Conservation (phyloP, 108 stramenopile species). For the Nitzschia sp. region DNA sequence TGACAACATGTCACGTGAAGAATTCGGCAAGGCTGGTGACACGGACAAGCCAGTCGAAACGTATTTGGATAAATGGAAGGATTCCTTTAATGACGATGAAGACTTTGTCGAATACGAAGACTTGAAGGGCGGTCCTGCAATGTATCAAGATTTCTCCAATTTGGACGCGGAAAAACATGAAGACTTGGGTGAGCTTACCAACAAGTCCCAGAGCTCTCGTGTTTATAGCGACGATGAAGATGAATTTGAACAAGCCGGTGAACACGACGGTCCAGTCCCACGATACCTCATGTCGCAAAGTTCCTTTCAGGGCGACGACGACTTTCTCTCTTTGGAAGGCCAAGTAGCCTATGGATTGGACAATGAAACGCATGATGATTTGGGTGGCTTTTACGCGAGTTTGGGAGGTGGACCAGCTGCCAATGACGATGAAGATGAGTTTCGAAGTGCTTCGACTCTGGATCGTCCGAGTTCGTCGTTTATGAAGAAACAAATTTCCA, state of each 20-base stretch:
- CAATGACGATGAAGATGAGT: not conserved
- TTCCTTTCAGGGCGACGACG: not conserved
- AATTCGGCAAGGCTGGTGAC: not conserved
- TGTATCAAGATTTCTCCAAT: not conserved
- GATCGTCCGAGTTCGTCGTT: not conserved
- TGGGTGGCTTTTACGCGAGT: not conserved
- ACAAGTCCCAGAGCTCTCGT: not conserved
- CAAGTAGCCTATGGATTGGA: not conserved
- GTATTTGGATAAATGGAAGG: not conserved
- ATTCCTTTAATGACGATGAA: not conserved
- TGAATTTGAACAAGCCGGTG: slow-evolving; percentile 13
- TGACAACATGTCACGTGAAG: too few species aligned
- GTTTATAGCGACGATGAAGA: slow-evolving; percentile 3
- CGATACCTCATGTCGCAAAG: not conserved
- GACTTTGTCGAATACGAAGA: slow-evolving; percentile 10
- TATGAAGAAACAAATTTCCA: not conserved
- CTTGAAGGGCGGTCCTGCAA: not conserved
- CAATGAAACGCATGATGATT: slow-evolving; percentile 4
- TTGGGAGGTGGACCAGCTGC: not conserved
- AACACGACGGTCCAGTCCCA: not conserved
- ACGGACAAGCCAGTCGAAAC: not conserved
- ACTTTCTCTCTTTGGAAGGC: not conserved
- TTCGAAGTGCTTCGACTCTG: not conserved
- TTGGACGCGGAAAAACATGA: slow-evolving; percentile 16
- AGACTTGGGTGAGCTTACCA: slow-evolving; percentile 4